Evolutionary conservation across 495 filamentous ascomycete species (phyloP).

Genomic region (Tuber calosporum): DNA sequence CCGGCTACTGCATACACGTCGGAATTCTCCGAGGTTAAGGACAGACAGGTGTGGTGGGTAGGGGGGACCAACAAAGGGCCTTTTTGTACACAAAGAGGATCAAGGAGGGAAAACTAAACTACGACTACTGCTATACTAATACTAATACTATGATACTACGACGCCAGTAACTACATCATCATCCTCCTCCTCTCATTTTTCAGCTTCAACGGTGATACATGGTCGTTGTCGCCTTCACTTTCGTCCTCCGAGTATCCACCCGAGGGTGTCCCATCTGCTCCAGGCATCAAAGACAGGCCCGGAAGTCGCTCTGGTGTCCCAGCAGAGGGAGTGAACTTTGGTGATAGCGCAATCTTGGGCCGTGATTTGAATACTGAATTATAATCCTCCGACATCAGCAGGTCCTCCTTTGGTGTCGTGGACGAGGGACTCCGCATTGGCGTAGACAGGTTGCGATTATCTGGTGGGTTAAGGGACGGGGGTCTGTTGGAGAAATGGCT

Average conservation of each 20-base stretch:
- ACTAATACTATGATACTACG: slow-evolving; percentile 1
- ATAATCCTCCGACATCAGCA: slow-evolving; percentile 38
- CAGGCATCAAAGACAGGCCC: slow-evolving; percentile 26
- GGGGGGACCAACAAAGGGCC: neutral
- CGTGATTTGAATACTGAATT: slow-evolving; percentile 40
- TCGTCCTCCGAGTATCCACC: slow-evolving; percentile 17
- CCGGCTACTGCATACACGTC: slow-evolving; percentile 33
- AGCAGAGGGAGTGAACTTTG: slow-evolving; percentile 27
- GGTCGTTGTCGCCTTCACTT: slow-evolving; percentile 11
- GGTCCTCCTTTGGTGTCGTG: slow-evolving; percentile 38
- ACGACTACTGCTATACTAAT: neutral
- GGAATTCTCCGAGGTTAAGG: slow-evolving; percentile 22
- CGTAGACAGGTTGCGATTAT: slow-evolving; percentile 12
- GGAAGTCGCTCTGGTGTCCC: slow-evolving; percentile 14
- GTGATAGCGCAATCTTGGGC: slow-evolving; percentile 41
- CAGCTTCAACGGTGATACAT: slow-evolving; percentile 14
- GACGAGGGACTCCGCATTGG: slow-evolving; percentile 16
- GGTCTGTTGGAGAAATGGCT: neutral
- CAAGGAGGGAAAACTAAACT: neutral
- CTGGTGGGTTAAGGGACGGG: slow-evolving; percentile 9
- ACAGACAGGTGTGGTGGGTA: neutral
- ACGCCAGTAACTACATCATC: slow-evolving; percentile 19
- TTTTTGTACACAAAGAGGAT: neutral
- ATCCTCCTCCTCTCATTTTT: slow-evolving; percentile 10
- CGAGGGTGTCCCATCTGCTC: slow-evolving; percentile 19